phyloP scores from a whole-genome alignment of 805 yeast genomes.

The Metschnikowia rubicola region DNA sequence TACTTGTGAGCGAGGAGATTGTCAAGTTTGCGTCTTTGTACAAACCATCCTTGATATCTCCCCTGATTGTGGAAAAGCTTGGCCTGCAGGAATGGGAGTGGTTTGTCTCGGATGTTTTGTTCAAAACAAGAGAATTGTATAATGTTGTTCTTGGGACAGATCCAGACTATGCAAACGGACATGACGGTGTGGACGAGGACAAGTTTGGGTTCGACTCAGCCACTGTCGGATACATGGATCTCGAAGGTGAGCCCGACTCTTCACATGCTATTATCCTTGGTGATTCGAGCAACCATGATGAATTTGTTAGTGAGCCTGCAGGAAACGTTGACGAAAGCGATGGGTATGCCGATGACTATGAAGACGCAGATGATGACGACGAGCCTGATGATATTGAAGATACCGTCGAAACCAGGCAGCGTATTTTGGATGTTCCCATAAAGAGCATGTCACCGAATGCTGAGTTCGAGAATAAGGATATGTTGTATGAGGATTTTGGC shows the following conservation, averaged over 20 bases:
- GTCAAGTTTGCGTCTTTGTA: constrained; percentile 75
- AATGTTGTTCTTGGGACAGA: constrained; percentile 55
- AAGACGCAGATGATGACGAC: constrained; percentile 3
- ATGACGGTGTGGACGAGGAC: constrained; percentile 10
- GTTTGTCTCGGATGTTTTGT: constrained; percentile 46
- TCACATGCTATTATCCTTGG: constrained; percentile 31
- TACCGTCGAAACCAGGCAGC: neutral
- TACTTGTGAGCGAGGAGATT: constrained; percentile 90
- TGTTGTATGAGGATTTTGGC: constrained; percentile 26
- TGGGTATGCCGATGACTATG: constrained; percentile 17
- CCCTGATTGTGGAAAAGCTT: constrained; percentile 61
- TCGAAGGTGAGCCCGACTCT: constrained; percentile 27
- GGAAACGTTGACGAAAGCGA: constrained; percentile 20
- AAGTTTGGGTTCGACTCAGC: constrained; percentile 30
- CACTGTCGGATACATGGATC: constrained; percentile 38
- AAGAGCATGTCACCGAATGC: constrained; percentile 34
- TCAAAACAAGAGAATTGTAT: constrained; percentile 53
- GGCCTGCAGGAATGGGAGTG: constrained; percentile 40
- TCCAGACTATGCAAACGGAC: constrained; percentile 14
- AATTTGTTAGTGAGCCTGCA: constrained; percentile 21
- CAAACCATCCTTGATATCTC: constrained; percentile 57
- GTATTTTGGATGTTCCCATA: constrained; percentile 21
- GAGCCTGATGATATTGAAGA: neutral
- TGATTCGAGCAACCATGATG: constrained; percentile 33
- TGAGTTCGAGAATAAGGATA: constrained; percentile 17